Base-by-base conservation (phyloP, 140 eudicot genomes). In the Cichorium intybus region DNA sequence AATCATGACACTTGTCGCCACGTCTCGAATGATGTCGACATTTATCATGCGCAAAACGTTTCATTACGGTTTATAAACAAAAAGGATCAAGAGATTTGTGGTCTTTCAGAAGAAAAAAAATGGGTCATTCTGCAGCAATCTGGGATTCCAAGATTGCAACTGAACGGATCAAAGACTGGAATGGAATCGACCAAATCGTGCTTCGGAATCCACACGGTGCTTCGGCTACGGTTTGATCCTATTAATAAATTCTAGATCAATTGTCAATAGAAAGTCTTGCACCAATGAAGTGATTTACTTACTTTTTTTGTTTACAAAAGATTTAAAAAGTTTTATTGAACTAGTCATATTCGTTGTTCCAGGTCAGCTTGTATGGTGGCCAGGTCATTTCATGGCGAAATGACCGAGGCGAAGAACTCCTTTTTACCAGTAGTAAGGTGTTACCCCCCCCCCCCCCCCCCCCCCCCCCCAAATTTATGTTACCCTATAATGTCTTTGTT, bases 281-380 rank as follows among this genome's bases (percentile, higher is more conserved):
- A 35, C 60, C 34, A 35, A 61, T 22, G 49, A 22, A 41, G 10
- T 48, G 33, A 17, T 39, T n/a, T 68, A 18, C 39, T n/a, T 22
- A 18, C 48, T 15, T 43, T 7, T 43, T 43, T 14, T 14, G 7
- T 0, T 1, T 15, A 15, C 14, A 43, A 43, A 41, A 43, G 5
- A 1, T 18, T 54, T 55, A 21, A 0, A 64, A 17, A 23, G 53
- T 7, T 43, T 54, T 22, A 64, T 4, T 54, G 41, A 53, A 24
- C 24, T 8, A 53, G 45, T 12, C 50, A 56, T 2, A 43, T 28
- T 56, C 24, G 18, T 34, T 41, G 27, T 46, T 72, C 24, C 86
- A 88, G 97, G 85, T 93, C 68, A 93, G 97, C 82, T 86, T 93
- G 79, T 75, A 77, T 37, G 97, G 99, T 31, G 99, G 94, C 7